Evolutionary conservation across 2,329 filamentous ascomycete genomes (phyloP), one percentile per base, ranked within the genome.

Genomic region (Teratosphaeria pseudoeucalypti): DNA sequence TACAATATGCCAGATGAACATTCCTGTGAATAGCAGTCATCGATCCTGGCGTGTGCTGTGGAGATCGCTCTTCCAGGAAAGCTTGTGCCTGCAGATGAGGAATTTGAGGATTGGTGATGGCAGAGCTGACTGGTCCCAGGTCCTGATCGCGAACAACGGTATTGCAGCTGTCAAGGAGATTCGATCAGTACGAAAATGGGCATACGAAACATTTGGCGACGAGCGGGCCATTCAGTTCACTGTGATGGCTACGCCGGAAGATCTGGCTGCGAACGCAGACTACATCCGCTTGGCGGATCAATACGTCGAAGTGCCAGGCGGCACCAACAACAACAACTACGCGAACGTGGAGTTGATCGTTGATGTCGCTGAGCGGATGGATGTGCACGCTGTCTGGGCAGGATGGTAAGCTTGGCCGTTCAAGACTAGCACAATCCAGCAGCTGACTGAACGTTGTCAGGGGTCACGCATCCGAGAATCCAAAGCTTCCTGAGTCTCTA

Each of bases 261-360:
- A 99, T 86, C 78, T 99, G 73, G 85, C 88, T 74, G 94, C 94
- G 74, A 99, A 99, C 76, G 94, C 94, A 67, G 94, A 99, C 78
- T 99, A 99, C 79, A 99, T 99, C 75, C 86, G 94, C 74, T 97
- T 99, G 94, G 94, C 94, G 37, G 94, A 99, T 78, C 90, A 96
- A 82, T 99, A 99, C 76, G 94, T 99, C 69, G 94, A 99, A 79
- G 92, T 99, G 63, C 94, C 94, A 37, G 94, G 94, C 72, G 94
- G 94, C 73, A 99, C 94, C 63, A 99, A 99, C 81, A 99, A 99
- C 83, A 96, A 99, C 86, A 99, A 99, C 78, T 99, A 99, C 78
- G 94, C 94, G 78, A 99, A 99, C 75, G 94, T 99, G 62, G 94
- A 99, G 80, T 82, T 99, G 74, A 99, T 99, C 76, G 94, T 99